phyloP scores from a whole-genome alignment of 257 asterid genomes.

The Craterostigma plantagineum region DNA sequence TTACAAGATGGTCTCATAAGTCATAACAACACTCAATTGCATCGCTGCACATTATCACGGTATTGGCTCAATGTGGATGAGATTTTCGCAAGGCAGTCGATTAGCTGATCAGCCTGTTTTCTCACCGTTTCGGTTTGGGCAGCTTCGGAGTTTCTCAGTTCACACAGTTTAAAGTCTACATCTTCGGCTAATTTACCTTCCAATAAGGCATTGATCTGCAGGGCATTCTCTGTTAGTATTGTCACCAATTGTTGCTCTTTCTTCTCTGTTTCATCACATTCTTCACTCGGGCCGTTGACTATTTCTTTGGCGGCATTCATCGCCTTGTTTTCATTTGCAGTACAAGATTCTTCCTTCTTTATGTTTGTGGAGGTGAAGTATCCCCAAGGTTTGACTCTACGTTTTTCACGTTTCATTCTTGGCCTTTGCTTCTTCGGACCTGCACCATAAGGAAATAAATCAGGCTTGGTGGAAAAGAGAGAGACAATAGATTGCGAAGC shows the following conservation, averaged over 20 bases:
- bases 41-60: constrained; percentile 28
- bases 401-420: constrained; percentile 33
- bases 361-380: constrained; percentile 22
- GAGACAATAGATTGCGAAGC: not conserved
- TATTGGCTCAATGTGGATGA: constrained; percentile 41
- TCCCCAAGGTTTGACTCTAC: constrained; percentile 53
- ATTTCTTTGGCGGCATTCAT: constrained; percentile 5
- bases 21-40: constrained; percentile 14
- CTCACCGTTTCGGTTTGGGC: constrained; percentile 27
- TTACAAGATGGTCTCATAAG: not conserved
- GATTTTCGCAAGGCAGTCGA: constrained; percentile 39
- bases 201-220: constrained; percentile 30
- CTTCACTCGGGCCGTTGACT: constrained; percentile 12
- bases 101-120: constrained; percentile 50
- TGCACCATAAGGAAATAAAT: constrained; percentile 9
- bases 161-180: constrained; percentile 22
- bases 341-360: constrained; percentile 29
- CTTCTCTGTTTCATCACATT: constrained; percentile 8
- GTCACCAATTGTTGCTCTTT: constrained; percentile 32
- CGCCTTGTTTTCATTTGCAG: constrained; percentile 6
- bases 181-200: constrained; percentile 37
- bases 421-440: constrained; percentile 48
- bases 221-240: constrained; percentile 30
- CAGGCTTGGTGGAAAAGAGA: not conserved
- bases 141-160: constrained; percentile 28